Evolutionary conservation across 768 basidiomycete species (phyloP).

Genomic region (Mycena maculata): DNA sequence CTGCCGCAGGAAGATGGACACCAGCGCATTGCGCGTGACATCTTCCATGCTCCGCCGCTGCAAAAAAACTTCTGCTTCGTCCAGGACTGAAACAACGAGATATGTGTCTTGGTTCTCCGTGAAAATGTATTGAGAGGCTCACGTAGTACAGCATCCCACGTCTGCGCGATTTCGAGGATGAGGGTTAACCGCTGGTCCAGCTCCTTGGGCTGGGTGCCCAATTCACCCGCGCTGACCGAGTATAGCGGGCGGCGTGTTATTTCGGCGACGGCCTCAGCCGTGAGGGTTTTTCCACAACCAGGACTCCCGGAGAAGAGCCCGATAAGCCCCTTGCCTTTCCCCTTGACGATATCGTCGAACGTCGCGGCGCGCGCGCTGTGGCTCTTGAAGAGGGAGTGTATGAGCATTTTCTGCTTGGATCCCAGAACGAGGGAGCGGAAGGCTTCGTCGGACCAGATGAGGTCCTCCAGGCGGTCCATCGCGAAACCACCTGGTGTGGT

Average conservation of each 20-base stretch:
- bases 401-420: slow-evolving; percentile 46
- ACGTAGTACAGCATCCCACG: slow-evolving; percentile 50
- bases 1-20: slow-evolving; percentile 50
- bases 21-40: slow-evolving; percentile 47
- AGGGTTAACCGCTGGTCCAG: slow-evolving; percentile 39
- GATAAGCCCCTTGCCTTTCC: slow-evolving; percentile 52
- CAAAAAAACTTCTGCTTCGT: slow-evolving; percentile 52
- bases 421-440: slow-evolving; percentile 49
- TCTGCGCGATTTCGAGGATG: slow-evolving; percentile 44
- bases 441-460: slow-evolving; percentile 49
- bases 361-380: slow-evolving; percentile 28
- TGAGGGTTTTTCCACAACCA: slow-evolving; percentile 52
- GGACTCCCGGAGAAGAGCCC: slow-evolving; percentile 48
- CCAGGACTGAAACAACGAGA: too few species aligned
- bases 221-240: slow-evolving; percentile 46
- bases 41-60: slow-evolving; percentile 37
- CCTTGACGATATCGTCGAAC: slow-evolving; percentile 51
- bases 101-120: too few species aligned
- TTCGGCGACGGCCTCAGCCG: slow-evolving; percentile 49
- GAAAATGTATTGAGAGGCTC: too few species aligned
- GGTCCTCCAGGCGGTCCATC: slow-evolving; percentile 39
- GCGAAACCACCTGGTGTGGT: slow-evolving; percentile 42
- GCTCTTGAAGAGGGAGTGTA: slow-evolving; percentile 43
- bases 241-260: slow-evolving; percentile 45
- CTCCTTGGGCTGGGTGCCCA: slow-evolving; percentile 41